These are phyloP conservation scores for Pleurotus platypus DNA, from an alignment of 768 basidiomycete species.

Conservation along the genomic window DNA sequence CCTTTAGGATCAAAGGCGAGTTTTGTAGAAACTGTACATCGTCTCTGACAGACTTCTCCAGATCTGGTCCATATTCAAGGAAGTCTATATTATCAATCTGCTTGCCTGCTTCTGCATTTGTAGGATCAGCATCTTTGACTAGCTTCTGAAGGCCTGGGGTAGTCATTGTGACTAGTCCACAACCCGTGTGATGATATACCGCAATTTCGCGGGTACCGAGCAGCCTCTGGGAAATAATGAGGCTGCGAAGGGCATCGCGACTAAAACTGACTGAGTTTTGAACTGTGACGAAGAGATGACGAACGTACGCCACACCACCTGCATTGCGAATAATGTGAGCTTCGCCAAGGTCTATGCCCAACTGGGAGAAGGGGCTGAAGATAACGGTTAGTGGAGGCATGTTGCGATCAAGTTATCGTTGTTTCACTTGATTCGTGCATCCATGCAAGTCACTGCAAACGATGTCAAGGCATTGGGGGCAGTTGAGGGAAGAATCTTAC, in stretches of 20 bases:
- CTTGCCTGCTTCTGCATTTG: conserved; percentile 21
- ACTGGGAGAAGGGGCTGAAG: conserved; percentile 49
- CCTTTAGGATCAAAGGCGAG: conserved; percentile 52
- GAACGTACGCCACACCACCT: conserved; percentile 58
- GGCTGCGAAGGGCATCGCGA: conserved; percentile 59
- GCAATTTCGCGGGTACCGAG: conserved; percentile 70
- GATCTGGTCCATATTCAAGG: conserved; percentile 6
- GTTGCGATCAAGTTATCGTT: neutral
- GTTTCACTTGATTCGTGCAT: conserved; percentile 63
- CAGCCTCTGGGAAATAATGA: conserved; percentile 71
- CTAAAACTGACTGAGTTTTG: conserved; percentile 23
- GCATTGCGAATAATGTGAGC: conserved; percentile 75
- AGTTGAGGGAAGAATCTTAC: conserved; percentile 3
- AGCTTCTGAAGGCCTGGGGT: conserved; percentile 44
- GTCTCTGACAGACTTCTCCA: conserved; percentile 34
- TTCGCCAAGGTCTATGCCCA: conserved; percentile 64
- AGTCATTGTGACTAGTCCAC: conserved; percentile 69
- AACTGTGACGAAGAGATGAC: neutral
- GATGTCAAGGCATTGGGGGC: neutral
- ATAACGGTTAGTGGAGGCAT: neutral
- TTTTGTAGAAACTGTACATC: conserved; percentile 58
- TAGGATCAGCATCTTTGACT: conserved; percentile 44
- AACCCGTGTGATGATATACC: conserved; percentile 68
- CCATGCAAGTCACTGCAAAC: conserved; percentile 64
- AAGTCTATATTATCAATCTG: conserved; percentile 17